These are phyloP conservation scores for Brasilioporus rufonigricans DNA, from an alignment of 768 basidiomycete species.

Conservation along the genomic window DNA sequence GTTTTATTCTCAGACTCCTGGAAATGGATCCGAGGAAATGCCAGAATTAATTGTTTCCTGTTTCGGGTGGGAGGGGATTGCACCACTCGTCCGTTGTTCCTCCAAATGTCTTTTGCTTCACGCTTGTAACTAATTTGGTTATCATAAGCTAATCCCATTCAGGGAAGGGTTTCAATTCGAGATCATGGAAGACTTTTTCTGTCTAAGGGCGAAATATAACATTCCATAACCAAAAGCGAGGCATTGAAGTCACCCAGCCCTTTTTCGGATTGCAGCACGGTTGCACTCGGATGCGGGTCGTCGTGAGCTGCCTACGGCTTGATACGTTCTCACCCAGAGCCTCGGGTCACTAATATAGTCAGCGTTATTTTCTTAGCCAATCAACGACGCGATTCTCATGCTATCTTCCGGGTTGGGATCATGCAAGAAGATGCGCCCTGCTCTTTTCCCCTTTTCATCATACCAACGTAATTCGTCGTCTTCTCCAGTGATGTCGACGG, in stretches of 20 bases:
- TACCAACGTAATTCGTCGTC: too few relatives aligned
- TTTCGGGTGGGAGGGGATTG: not conserved
- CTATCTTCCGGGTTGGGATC: not conserved
- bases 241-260: too few relatives aligned
- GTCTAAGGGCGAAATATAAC: too few relatives aligned
- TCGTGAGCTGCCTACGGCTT: not conserved
- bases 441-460: not conserved
- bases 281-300: not conserved
- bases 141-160: not conserved
- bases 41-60: not conserved
- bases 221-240: too few relatives aligned
- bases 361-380: not conserved
- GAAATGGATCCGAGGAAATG: not conserved
- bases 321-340: not conserved
- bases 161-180: not conserved
- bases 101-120: not conserved
- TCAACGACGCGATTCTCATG: not conserved
- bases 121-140: not conserved
- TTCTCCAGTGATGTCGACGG: not conserved
- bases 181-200: not conserved
- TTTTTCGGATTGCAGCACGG: not conserved
- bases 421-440: not conserved
- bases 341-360: not conserved
- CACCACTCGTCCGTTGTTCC: not conserved
- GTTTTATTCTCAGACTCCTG: not conserved